Conservation (phyloP, 148 eudicot species). For the Vaccinium macrocarpon region DNA sequence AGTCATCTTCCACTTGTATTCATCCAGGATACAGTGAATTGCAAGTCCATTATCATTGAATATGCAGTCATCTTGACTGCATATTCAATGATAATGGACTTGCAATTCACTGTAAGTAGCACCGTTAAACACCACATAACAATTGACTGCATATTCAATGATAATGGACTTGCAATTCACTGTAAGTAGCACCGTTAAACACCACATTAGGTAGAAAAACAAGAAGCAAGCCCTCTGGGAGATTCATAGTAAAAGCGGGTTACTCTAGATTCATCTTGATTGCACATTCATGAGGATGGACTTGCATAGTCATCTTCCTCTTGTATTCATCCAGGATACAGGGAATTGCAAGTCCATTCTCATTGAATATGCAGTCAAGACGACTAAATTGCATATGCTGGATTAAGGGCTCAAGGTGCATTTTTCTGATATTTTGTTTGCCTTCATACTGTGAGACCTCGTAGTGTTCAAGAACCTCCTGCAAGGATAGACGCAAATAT, state of each 20-base stretch:
- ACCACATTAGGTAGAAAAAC: constrained; percentile 42
- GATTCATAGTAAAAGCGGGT: constrained; percentile 46
- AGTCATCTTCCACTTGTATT: too few species aligned
- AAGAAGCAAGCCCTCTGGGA: constrained; percentile 28
- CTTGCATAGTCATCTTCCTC: constrained; percentile 35
- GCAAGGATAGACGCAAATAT: constrained; percentile 36
- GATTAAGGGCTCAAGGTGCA: neutral
- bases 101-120: too few species aligned
- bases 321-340: too few species aligned
- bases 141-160: too few species aligned
- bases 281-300: constrained; percentile 59
- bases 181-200: constrained; percentile 45
- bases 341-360: too few species aligned
- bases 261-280: constrained; percentile 36
- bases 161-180: too few species aligned
- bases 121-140: constrained; percentile 35
- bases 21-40: too few species aligned
- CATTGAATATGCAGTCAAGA: neutral
- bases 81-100: too few species aligned
- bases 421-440: neutral
- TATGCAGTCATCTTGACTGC: too few species aligned
- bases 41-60: too few species aligned
- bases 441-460: constrained; percentile 18
- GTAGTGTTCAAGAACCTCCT: constrained; percentile 36
- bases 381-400: neutral